phyloP scores from a whole-genome alignment of 176 grass and related monocot genomes.

The Hyparrhenia diplandra region DNA sequence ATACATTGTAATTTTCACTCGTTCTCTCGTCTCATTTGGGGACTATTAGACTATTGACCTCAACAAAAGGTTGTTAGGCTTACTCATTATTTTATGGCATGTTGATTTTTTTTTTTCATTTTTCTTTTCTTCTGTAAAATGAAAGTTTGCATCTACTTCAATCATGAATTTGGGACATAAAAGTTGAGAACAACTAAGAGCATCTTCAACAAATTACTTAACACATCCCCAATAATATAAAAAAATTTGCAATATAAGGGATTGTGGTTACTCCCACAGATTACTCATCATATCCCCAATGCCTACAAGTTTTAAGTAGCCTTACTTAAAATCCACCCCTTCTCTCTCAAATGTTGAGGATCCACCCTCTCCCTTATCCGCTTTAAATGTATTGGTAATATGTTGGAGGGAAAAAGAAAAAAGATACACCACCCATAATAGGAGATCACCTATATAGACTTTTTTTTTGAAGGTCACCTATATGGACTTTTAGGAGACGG shows the following conservation, averaged over 20 bases:
- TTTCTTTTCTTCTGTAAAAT: not conserved
- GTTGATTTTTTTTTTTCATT: not conserved
- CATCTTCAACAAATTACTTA: not conserved
- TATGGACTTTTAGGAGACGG: not conserved
- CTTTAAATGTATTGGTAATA: not conserved
- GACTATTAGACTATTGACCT: constrained; percentile 22
- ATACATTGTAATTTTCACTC: constrained; percentile 20
- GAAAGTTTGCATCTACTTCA: not conserved
- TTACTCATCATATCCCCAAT: too few relatives aligned
- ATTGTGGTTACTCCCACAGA: not conserved
- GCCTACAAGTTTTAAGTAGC: too few relatives aligned
- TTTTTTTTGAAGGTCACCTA: not conserved
- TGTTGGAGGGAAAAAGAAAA: not conserved
- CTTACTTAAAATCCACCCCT: too few relatives aligned
- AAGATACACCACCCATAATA: not conserved
- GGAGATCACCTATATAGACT: not conserved
- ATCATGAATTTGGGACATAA: not conserved
- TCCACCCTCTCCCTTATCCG: not conserved
- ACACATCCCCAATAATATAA: not conserved
- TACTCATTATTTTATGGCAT: not conserved
- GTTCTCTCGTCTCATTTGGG: constrained; percentile 1
- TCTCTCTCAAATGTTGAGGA: not conserved
- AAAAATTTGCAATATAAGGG: not conserved
- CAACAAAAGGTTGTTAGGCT: not conserved
- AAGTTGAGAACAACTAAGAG: not conserved